These are phyloP conservation scores for Gentiana macrophylla DNA, from an alignment of 257 asterid species.

Conservation along the genomic window DNA sequence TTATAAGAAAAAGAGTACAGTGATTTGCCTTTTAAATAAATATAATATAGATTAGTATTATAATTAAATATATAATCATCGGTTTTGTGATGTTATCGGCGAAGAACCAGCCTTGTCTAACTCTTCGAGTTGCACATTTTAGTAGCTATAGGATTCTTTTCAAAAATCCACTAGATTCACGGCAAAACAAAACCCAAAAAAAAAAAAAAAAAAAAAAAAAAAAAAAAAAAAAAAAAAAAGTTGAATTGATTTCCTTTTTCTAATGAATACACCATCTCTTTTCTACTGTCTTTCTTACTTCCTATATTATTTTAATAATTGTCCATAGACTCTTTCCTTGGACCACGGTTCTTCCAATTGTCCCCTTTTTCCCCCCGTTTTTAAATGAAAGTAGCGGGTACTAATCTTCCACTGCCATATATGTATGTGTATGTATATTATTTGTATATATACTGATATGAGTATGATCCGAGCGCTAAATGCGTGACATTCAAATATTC, in stretches of 20 bases:
- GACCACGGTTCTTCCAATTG: neutral
- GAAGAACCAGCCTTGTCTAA: constrained; percentile 76
- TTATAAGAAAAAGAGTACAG: constrained; percentile 9
- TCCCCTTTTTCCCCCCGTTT: too few relatives aligned
- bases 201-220: too few relatives aligned
- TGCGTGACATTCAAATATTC: neutral
- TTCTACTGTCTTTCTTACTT: neutral
- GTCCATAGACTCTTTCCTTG: too few relatives aligned
- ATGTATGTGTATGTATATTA: too few relatives aligned
- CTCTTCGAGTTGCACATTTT: constrained; percentile 53
- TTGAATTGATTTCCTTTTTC: neutral
- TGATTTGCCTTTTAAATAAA: neutral
- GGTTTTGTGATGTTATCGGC: constrained; percentile 47
- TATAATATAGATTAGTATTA: neutral
- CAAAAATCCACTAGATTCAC: constrained; percentile 6
- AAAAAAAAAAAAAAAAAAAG: too few relatives aligned
- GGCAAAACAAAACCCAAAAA: too few relatives aligned
- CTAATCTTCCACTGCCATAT: neutral
- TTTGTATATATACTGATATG: too few relatives aligned
- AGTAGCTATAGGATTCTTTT: constrained; percentile 19
- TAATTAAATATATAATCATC: constrained; percentile 12
- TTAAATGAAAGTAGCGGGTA: too few relatives aligned
- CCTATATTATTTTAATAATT: too few relatives aligned
- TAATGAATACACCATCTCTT: too few relatives aligned
- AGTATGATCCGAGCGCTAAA: too few relatives aligned